phyloP scores from a whole-genome alignment of 202 grass and related monocot genomes.

The Zizania palustris region DNA sequence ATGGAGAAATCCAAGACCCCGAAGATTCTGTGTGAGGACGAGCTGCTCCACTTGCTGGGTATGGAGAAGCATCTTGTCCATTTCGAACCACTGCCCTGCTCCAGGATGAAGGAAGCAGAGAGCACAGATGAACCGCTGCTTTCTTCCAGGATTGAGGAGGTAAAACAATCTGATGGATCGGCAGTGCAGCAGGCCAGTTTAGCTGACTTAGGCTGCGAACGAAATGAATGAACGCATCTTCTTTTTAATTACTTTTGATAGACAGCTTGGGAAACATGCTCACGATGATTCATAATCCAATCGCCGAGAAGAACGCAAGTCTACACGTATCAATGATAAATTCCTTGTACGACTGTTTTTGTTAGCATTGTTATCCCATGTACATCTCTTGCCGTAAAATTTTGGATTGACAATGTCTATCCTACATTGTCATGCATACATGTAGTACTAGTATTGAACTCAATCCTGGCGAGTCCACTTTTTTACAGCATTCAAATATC shows the following conservation, averaged over 20 bases:
- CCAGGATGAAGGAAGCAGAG: conserved; percentile 27
- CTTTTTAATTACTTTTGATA: background rate
- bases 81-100: conserved; percentile 49
- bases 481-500: too few species aligned
- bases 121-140: conserved; percentile 32
- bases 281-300: too few species aligned
- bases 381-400: too few species aligned
- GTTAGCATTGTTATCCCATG: too few species aligned
- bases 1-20: conserved; percentile 76
- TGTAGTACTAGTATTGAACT: too few species aligned
- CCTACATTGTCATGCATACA: too few species aligned
- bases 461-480: too few species aligned
- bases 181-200: conserved; percentile 16
- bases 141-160: conserved; percentile 40
- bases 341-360: too few species aligned
- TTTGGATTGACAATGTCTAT: too few species aligned
- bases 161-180: conserved; percentile 1
- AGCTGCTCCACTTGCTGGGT: conserved; percentile 59
- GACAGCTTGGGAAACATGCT: too few species aligned
- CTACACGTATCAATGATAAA: too few species aligned
- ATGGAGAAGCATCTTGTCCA: conserved; percentile 54
- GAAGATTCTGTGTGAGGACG: conserved; percentile 63
- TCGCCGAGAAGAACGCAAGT: too few species aligned
- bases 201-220: conserved; percentile 20
- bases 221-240: conserved; percentile 9